phyloP scores from a whole-genome alignment of 2,329 filamentous ascomycete genomes.

The Fusarium euwallaceae region DNA sequence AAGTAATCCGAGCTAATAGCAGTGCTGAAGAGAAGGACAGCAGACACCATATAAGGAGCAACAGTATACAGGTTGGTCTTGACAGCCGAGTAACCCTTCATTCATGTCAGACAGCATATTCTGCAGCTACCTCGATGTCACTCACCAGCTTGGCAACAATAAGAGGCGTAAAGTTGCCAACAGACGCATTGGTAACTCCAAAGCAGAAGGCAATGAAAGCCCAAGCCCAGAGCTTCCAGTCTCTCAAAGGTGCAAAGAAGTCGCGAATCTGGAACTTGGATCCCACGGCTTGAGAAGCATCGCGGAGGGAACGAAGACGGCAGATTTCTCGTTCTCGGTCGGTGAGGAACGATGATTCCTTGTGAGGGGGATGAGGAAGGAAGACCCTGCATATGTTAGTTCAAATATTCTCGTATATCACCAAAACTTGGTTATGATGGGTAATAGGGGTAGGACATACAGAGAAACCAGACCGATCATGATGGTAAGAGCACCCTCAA shows the following conservation, averaged over 20 bases:
- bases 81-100: not conserved
- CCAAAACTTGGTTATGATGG: not conserved
- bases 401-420: not conserved
- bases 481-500: not conserved
- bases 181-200: not conserved
- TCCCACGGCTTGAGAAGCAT: not conserved
- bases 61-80: not conserved
- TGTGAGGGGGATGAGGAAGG: not conserved
- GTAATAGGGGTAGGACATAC: not conserved
- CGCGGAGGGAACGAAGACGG: not conserved
- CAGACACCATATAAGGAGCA: not conserved
- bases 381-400: not conserved
- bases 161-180: slow-evolving; percentile 1
- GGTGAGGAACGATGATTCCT: not conserved
- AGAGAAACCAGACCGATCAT: not conserved
- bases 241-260: not conserved
- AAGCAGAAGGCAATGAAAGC: not conserved
- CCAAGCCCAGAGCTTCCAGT: not conserved
- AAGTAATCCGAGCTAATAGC: slow-evolving; percentile 4
- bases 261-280: not conserved
- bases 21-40: slow-evolving; percentile 1
- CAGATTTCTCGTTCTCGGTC: not conserved
- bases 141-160: slow-evolving; percentile 4
- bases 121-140: too few species aligned
- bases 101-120: not conserved